phyloP scores from a whole-genome alignment of 805 yeast genomes.

The Kurtzmaniella fragi region DNA sequence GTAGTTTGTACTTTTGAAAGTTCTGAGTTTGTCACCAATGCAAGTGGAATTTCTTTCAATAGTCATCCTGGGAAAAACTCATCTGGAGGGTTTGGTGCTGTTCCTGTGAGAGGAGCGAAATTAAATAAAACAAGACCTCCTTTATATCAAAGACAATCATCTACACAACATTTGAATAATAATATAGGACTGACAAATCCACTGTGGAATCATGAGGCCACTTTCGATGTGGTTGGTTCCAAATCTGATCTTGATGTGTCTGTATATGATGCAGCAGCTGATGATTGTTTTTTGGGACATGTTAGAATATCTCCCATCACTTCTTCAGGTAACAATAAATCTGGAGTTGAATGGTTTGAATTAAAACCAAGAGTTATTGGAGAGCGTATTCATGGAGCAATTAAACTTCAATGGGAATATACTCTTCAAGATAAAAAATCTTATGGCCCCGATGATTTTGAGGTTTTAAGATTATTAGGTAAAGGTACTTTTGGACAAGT shows the following conservation, averaged over 20 bases:
- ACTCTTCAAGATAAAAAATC: constrained; percentile 62
- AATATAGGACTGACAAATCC: constrained; percentile 51
- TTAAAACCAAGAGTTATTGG: constrained; percentile 71
- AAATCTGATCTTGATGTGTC: constrained; percentile 82
- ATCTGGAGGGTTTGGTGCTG: background rate
- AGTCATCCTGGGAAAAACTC: background rate
- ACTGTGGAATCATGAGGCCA: constrained; percentile 87
- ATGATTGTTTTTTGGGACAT: constrained; percentile 85
- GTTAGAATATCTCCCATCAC: constrained; percentile 64
- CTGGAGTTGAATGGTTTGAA: constrained; percentile 65
- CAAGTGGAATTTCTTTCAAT: constrained; percentile 47
- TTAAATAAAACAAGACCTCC: constrained; percentile 22
- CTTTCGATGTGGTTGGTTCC: constrained; percentile 85
- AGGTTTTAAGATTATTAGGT: constrained; percentile 83
- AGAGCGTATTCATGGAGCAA: constrained; percentile 72
- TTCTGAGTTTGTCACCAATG: constrained; percentile 82
- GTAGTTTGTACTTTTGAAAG: constrained; percentile 91
- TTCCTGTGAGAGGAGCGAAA: background rate
- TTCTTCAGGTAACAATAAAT: constrained; percentile 29
- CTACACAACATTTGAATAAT: constrained; percentile 27
- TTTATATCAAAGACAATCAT: constrained; percentile 34
- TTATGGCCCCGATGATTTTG: constrained; percentile 93
- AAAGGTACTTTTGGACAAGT: constrained; percentile 98
- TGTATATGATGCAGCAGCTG: constrained; percentile 80
- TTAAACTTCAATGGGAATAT: constrained; percentile 71